A percentile compares a stretch with the other conserved stretches of the same genome.
phyloP scores from a whole-genome alignment of 2,329 filamentous ascomycete genomes.

The Clathrospora elynae region DNA sequence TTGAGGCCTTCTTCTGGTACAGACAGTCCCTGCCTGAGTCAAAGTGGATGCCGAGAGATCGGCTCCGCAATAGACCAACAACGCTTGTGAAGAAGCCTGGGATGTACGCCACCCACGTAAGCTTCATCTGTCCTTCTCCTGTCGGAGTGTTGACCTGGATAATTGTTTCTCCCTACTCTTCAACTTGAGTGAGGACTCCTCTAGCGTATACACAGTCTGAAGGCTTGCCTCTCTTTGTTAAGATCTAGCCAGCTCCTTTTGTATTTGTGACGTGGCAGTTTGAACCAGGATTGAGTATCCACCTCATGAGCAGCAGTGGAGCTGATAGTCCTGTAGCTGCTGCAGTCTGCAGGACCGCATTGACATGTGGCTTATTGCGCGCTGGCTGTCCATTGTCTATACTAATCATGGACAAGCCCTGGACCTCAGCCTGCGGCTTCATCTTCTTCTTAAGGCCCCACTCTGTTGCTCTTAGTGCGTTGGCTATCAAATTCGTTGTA shows the following conservation, averaged over 20 bases:
- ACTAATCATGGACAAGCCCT: neutral
- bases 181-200: slow-evolving; percentile 1
- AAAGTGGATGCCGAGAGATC: neutral
- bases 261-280: slow-evolving; percentile 1
- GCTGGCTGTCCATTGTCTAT: neutral
- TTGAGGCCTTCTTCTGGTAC: slow-evolving; percentile 1
- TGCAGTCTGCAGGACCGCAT: slow-evolving; percentile 1
- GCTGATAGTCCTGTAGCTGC: neutral
- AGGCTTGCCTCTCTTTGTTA: neutral
- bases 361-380: neutral
- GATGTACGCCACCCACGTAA: neutral
- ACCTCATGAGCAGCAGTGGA: neutral
- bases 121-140: slow-evolving; percentile 1
- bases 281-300: neutral
- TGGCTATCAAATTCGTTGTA: neutral
- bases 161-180: neutral
- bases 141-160: neutral
- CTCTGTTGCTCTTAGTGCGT: neutral
- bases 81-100: neutral
- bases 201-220: neutral
- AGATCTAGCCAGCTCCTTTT: neutral
- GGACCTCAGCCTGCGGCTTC: neutral
- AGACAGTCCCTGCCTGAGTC: slow-evolving; percentile 1
- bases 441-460: neutral
- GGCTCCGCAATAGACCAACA: neutral